Conservation (phyloP, 2,329 filamentous ascomycete species). For the Aspergillus pseudoviridinutans region DNA sequence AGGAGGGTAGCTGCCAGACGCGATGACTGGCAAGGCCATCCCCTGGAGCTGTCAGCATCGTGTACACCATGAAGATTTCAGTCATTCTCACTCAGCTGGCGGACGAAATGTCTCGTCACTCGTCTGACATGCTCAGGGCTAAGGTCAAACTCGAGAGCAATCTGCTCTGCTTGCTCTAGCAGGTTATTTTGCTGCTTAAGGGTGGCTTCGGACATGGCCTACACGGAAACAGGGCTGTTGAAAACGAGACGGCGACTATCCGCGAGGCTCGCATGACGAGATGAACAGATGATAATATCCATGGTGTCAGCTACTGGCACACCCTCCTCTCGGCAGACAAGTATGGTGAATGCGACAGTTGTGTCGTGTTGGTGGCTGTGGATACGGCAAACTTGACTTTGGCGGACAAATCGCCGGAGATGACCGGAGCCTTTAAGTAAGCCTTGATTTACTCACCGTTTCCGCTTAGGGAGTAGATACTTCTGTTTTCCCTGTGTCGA, state of each 20-base stretch:
- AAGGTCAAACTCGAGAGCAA: constrained; percentile 8
- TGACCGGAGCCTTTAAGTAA: neutral
- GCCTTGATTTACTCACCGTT: too few species aligned
- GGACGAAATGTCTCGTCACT: constrained; percentile 10
- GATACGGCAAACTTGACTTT: neutral
- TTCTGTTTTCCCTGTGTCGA: too few species aligned
- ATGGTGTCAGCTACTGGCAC: neutral
- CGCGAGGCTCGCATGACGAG: neutral
- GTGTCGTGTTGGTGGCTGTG: neutral
- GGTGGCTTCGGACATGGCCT: neutral
- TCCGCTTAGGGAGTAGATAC: too few species aligned
- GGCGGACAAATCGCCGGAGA: neutral
- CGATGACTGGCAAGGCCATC: constrained; percentile 14
- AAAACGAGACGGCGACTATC: neutral
- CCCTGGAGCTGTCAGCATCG: constrained; percentile 3
- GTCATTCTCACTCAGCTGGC: constrained; percentile 8
- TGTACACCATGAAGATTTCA: too few species aligned
- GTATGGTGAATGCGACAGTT: neutral
- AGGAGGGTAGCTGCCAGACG: constrained; percentile 17
- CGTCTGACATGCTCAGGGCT: constrained; percentile 5
- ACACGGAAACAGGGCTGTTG: neutral
- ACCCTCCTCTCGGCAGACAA: too few species aligned
- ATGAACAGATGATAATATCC: neutral
- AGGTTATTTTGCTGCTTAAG: constrained; percentile 7
- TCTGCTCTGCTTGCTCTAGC: constrained; percentile 10